Evolutionary conservation across 2,329 filamentous ascomycete species (phyloP), one percentile per base, ranked within the genome.

Genomic region (Fusarium protoensiforme): DNA sequence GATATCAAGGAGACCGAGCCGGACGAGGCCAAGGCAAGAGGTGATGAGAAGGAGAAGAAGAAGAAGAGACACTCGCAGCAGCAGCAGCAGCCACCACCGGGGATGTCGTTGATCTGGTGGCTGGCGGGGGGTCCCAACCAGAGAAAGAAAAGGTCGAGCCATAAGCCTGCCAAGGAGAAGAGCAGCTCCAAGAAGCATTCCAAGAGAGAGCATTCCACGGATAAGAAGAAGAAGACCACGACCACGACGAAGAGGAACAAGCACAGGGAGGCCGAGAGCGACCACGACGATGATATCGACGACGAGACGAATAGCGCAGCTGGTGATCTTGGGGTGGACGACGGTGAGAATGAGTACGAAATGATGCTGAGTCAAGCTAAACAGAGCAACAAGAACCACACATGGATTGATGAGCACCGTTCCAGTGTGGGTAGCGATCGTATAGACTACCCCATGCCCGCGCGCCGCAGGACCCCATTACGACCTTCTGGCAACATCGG

Each of bases 1-100:
- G 64, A 64, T 11, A 62, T 35, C 24, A 69, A 66, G 46, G 62
- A 27, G 33, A 43, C 35, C 38, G 71, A 61, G 56, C 59, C 20
- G 16, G 29, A 35, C 18, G 59, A 31, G 27, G 13, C 8, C 33
- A 35, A 39, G 20, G 35, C 35, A 38, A 38, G 36, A 22, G 36
- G 56, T 36, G 14, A 48, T 24, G 14, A 39, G 18, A 5, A 56
- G 46, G 29, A 35, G 20, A 24, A 35, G 33, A 64, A 48, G 11
- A 59, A 59, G 39, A 59, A 70, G 38, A 43, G 24, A 27, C 33
- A 38, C 14, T 38, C 53, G 22, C 24, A 27, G 18, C 35, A 10
- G 22, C 16, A 35, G 22, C 31, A 18, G 22, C 9, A 35, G 22
- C 31, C 31, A 4, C 33, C 53, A 36, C 27, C 54, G 7, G 22